These are phyloP conservation scores for Aspergillus taichungensis DNA, from an alignment of 495 filamentous ascomycete species.

Conservation along the genomic window DNA sequence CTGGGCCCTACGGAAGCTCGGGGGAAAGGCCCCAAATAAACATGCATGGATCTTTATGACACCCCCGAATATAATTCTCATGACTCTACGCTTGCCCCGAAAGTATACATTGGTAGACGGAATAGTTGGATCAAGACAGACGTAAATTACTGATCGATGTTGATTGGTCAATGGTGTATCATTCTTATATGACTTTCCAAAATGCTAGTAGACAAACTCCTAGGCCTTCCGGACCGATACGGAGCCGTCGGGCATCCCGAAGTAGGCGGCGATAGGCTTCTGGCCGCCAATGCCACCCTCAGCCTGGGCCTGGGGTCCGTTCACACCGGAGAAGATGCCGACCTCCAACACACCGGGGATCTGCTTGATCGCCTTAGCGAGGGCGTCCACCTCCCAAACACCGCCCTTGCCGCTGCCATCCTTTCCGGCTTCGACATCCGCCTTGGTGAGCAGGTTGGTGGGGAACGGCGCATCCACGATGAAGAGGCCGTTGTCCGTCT, in stretches of 20 bases:
- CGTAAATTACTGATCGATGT: not conserved
- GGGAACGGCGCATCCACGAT: constrained; percentile 87
- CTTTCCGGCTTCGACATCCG: constrained; percentile 43
- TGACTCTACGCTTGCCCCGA: constrained; percentile 2
- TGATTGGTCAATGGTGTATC: constrained; percentile 11
- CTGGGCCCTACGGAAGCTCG: constrained; percentile 81
- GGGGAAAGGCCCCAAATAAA: constrained; percentile 64
- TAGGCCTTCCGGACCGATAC: constrained; percentile 44
- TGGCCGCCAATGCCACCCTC: constrained; percentile 61
- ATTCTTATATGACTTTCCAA: constrained; percentile 1
- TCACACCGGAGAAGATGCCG: constrained; percentile 76
- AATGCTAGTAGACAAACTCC: no score
- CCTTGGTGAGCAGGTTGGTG: constrained; percentile 48
- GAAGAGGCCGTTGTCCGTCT: constrained; percentile 92
- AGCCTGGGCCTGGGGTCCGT: constrained; percentile 56
- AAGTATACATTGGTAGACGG: constrained; percentile 4
- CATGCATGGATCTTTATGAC: not conserved
- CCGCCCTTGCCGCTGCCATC: constrained; percentile 46
- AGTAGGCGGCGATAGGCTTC: constrained; percentile 89
- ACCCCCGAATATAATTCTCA: constrained; percentile 1
- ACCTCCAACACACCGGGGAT: constrained; percentile 88
- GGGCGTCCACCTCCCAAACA: constrained; percentile 66
- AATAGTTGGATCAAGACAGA: not conserved
- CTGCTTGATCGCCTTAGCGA: constrained; percentile 64
- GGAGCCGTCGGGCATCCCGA: constrained; percentile 77